These are phyloP conservation scores for Boletus coccyginus DNA, from an alignment of 768 basidiomycete genomes.

Conservation along the genomic window DNA sequence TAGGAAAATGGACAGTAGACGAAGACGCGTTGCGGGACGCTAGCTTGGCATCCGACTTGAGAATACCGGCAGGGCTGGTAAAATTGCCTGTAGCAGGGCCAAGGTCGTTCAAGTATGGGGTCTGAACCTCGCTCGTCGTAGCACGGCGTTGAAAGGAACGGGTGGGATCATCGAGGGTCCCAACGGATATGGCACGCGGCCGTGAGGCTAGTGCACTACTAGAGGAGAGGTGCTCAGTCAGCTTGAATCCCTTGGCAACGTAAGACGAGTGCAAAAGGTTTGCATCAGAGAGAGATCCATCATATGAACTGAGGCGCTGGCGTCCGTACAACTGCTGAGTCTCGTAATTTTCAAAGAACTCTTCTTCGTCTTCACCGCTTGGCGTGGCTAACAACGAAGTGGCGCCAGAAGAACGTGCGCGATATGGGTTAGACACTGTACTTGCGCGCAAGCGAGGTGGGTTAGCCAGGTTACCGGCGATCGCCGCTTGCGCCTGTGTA, in stretches of 20 bases:
- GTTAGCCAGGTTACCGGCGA: constrained; percentile 77
- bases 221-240: constrained; percentile 61
- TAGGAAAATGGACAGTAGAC: constrained; percentile 69
- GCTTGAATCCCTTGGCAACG: constrained; percentile 72
- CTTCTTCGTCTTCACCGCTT: constrained; percentile 68
- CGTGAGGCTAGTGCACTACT: constrained; percentile 44
- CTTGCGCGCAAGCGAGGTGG: constrained; percentile 82
- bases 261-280: constrained; percentile 56
- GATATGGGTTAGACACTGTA: constrained; percentile 93
- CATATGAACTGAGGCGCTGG: constrained; percentile 64
- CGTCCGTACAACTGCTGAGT: constrained; percentile 38
- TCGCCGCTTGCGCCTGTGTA: constrained; percentile 86
- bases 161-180: constrained; percentile 77
- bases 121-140: constrained; percentile 52
- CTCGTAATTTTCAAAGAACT: constrained; percentile 66
- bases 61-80: constrained; percentile 39
- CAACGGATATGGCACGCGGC: constrained; percentile 87
- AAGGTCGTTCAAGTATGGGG: constrained; percentile 57
- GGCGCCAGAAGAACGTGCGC: constrained; percentile 57
- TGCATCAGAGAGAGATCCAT: constrained; percentile 48
- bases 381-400: constrained; percentile 63
- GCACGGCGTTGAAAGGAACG: constrained; percentile 68
- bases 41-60: constrained; percentile 59
- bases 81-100: constrained; percentile 35
- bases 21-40: constrained; percentile 41